Conservation (phyloP, 1,284 basidiomycete genomes). For the Papiliotrema flavescens region DNA sequence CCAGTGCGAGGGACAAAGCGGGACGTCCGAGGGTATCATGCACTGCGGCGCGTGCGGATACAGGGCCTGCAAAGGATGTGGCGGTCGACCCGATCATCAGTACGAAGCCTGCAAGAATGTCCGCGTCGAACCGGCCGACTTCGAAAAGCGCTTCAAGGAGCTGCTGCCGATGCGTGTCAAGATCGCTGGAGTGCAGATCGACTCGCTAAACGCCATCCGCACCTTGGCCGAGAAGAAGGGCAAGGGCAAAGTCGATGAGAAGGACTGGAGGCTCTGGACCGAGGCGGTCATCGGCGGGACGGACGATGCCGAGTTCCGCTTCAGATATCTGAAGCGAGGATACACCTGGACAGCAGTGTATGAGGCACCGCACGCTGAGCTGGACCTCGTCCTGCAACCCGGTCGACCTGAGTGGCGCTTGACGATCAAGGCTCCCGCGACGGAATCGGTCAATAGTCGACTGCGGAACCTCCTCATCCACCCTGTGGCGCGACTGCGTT, state of each 20-base stretch:
- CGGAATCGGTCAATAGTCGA: conserved; percentile 72
- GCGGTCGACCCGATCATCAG: conserved; percentile 84
- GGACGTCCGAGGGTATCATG: conserved; percentile 66
- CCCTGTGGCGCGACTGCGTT: conserved; percentile 72
- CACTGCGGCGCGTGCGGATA: conserved; percentile 73
- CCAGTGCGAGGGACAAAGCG: conserved; percentile 79
- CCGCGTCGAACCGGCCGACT: conserved; percentile 62
- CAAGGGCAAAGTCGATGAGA: conserved; percentile 45
- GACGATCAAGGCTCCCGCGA: conserved; percentile 64
- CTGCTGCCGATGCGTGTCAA: conserved; percentile 81
- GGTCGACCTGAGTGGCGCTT: conserved; percentile 81
- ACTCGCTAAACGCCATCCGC: conserved; percentile 58
- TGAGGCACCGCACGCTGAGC: conserved; percentile 63
- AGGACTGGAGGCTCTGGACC: conserved; percentile 65
- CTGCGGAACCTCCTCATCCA: conserved; percentile 69
- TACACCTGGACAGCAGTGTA: conserved; percentile 81
- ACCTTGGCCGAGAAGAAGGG: conserved; percentile 20
- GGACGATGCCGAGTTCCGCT: conserved; percentile 63
- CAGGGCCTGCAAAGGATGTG: conserved; percentile 78
- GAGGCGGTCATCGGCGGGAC: conserved; percentile 64
- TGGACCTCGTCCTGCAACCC: conserved; percentile 74
- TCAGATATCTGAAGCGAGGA: conserved; percentile 81
- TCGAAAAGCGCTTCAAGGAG: conserved; percentile 71
- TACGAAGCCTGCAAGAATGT: conserved; percentile 47
- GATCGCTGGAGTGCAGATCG: conserved; percentile 57